Evolutionary conservation across 2,329 filamentous ascomycete species (phyloP).

Genomic region (Coleophoma eucalyptorum): DNA sequence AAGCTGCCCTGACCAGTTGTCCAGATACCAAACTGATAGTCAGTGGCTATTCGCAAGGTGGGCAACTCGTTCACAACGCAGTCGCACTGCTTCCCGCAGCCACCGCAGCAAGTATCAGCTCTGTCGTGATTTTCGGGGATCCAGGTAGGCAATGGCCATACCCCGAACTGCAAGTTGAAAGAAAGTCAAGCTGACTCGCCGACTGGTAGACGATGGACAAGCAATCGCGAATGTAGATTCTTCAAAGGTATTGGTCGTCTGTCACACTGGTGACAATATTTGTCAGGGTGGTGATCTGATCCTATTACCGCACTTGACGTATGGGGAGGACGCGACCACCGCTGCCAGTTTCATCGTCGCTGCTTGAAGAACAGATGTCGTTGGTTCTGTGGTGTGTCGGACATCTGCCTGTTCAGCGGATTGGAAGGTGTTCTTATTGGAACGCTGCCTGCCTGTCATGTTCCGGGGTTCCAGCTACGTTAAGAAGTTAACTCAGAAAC

Average conservation of each 20-base stretch:
- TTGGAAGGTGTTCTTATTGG: too few relatives aligned
- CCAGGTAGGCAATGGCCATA: constrained; percentile 25
- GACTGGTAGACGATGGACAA: constrained; percentile 12
- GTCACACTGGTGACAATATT: constrained; percentile 45
- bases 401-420: too few relatives aligned
- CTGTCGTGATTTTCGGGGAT: constrained; percentile 39
- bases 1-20: constrained; percentile 27
- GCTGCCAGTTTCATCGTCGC: constrained; percentile 32
- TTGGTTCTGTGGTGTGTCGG: too few relatives aligned
- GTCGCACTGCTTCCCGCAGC: constrained; percentile 25
- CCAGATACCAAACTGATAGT: constrained; percentile 33
- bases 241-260: constrained; percentile 37
- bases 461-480: too few relatives aligned
- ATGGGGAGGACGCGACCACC: constrained; percentile 29
- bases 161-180: too few relatives aligned
- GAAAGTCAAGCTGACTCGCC: neutral
- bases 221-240: constrained; percentile 18
- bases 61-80: constrained; percentile 38
- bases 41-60: constrained; percentile 39
- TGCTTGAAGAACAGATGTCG: neutral
- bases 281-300: constrained; percentile 41
- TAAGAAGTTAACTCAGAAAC: too few relatives aligned
- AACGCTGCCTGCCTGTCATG: too few relatives aligned
- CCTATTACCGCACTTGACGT: constrained; percentile 35
- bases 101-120: constrained; percentile 29